phyloP scores from a whole-genome alignment of 495 filamentous ascomycete genomes.

The Sabuloglossum arenarium region DNA sequence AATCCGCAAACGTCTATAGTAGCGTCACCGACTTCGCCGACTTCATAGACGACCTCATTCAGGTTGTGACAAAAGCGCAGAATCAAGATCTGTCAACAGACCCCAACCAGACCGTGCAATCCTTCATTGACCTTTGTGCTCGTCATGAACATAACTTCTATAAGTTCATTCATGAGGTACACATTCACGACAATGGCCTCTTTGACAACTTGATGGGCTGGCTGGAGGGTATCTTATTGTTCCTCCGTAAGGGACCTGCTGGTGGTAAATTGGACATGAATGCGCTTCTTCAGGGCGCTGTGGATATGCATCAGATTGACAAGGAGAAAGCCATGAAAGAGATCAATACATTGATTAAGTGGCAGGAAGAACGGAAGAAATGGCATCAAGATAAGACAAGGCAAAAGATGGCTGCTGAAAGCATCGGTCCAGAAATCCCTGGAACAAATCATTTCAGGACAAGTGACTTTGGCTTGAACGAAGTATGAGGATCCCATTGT shows the following conservation, averaged over 20 bases:
- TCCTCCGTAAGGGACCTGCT: constrained; percentile 65
- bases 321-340: constrained; percentile 51
- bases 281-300: constrained; percentile 62
- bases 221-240: constrained; percentile 92
- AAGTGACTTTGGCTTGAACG: constrained; percentile 75
- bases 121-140: constrained; percentile 92
- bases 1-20: constrained; percentile 95
- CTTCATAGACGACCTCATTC: constrained; percentile 82
- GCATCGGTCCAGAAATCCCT: constrained; percentile 17
- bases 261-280: constrained; percentile 82
- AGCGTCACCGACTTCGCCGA: constrained; percentile 86
- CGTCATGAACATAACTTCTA: constrained; percentile 94
- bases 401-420: constrained; percentile 92
- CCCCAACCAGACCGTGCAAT: constrained; percentile 96
- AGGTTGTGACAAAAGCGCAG: constrained; percentile 71
- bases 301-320: constrained; percentile 43
- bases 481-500: constrained; percentile 25
- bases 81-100: constrained; percentile 83
- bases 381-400: constrained; percentile 96
- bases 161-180: constrained; percentile 96
- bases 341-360: constrained; percentile 66
- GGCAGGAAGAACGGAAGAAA: constrained; percentile 85
- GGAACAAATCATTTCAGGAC: constrained; percentile 39
- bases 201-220: constrained; percentile 92
- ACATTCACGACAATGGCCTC: constrained; percentile 91